Conservation (phyloP, 306 rosid species). For the Prunus davidiana region DNA sequence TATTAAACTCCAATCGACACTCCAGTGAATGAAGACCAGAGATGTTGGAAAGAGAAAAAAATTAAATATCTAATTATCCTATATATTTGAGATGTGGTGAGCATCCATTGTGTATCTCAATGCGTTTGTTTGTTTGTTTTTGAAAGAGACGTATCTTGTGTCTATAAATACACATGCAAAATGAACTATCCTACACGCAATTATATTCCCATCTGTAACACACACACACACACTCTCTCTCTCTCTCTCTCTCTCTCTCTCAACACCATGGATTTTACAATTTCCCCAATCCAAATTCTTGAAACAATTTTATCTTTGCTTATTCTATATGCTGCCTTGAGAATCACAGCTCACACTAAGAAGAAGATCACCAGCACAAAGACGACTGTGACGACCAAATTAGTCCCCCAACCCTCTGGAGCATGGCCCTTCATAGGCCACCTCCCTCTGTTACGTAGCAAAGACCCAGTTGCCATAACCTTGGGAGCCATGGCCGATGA, state of each 20-base stretch:
- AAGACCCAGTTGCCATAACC: conserved; percentile 3
- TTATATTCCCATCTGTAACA: too few species aligned
- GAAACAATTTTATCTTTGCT: background rate
- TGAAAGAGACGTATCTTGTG: too few species aligned
- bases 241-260: background rate
- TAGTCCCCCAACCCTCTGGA: conserved; percentile 21
- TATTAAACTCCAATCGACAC: too few species aligned
- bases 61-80: too few species aligned
- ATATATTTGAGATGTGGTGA: too few species aligned
- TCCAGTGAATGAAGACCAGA: too few species aligned
- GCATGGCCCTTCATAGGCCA: conserved; percentile 30
- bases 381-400: background rate
- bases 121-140: too few species aligned
- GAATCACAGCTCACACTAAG: background rate
- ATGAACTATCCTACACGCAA: too few species aligned
- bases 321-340: background rate
- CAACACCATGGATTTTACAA: background rate
- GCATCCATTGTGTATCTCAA: too few species aligned
- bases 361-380: background rate
- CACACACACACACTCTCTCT: too few species aligned
- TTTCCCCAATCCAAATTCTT: background rate
- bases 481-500: conserved; percentile 28
- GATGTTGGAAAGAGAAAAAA: too few species aligned
- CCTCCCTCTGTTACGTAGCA: conserved; percentile 22
- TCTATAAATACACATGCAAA: too few species aligned